Base-by-base conservation (phyloP, 129 eudicot species). In the Pittosporum tobira region DNA sequence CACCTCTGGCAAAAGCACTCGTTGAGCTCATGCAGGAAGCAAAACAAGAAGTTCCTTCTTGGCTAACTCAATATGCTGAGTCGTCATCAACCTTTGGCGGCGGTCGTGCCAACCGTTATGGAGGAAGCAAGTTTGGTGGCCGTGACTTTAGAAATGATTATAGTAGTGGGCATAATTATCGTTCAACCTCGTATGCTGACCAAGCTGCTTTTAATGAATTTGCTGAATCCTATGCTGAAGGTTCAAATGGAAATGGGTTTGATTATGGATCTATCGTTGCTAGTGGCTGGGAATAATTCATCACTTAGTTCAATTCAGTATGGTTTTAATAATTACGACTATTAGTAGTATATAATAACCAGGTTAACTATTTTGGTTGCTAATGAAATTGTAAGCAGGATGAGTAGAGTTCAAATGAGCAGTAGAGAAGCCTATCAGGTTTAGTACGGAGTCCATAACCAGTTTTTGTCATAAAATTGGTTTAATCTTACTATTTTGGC, bases 21-120 rank as follows among this genome's bases (percentile, higher is more conserved):
- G 62, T 36, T 30, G 86, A 86, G 57, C 61, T 81, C 1, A 76
- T 86, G 82, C 74, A 59, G 60, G 90, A 86, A 73, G 76, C 87
- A 3, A 65, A 86, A 7, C 95, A 86, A 42, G 77, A 82, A 47
- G 69, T 85, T 0, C 95, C 95, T 4, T 19, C 68, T 0, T 86
- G 90, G 91, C 91, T 86, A 29, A 21, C 49, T 48, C 62, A 76
- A 25, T 82, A 73, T 69, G 82, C 84, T n/a, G 59, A 43, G 47
- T 38, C 31, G 24, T 61, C 71, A 11, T 54, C 59, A 8, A 50
- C 65, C 2, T 65, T 64, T 22, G 49, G 58, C 48, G 48, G 58
- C 0, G 23, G 71, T 10, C 48, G 75, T 25, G 59, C 51, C 22
- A 48, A 46, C 25, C 70, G 77, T 11, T 42, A 8, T 23, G 52